Evolutionary conservation across 164 flowering plant genomes (phyloP).

Genomic region (Sextonia rubra): DNA sequence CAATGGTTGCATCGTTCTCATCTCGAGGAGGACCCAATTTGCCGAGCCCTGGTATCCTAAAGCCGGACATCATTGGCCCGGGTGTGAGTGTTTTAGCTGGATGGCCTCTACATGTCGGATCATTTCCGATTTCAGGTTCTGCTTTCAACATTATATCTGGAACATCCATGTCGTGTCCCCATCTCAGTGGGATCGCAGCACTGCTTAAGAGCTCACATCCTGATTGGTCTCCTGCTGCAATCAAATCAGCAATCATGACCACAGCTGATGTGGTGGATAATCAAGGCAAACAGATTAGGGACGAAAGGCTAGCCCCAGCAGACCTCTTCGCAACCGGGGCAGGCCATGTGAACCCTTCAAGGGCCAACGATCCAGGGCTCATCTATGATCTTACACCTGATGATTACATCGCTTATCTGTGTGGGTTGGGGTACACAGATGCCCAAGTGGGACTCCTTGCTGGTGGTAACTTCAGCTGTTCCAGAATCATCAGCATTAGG

Average conservation of each 20-base stretch:
- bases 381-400: constrained; percentile 5
- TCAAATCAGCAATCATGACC: constrained; percentile 10
- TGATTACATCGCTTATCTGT: constrained; percentile 49
- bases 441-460: neutral
- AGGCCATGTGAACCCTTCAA: constrained; percentile 36
- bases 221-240: constrained; percentile 8
- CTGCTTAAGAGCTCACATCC: constrained; percentile 44
- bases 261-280: constrained; percentile 24
- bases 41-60: constrained; percentile 36
- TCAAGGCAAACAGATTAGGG: constrained; percentile 24
- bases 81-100: constrained; percentile 4
- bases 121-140: neutral
- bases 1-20: constrained; percentile 5
- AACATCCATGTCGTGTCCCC: constrained; percentile 8
- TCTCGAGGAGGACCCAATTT: constrained; percentile 2
- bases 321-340: constrained; percentile 38
- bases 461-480: neutral
- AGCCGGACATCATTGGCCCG: constrained; percentile 62
- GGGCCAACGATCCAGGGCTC: constrained; percentile 5
- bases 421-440: constrained; percentile 30
- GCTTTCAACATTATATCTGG: constrained; percentile 5
- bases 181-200: constrained; percentile 47
- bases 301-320: constrained; percentile 24
- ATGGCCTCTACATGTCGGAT: neutral
- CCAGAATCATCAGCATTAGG: neutral